A percentile compares a stretch with the other conserved stretches of the same genome.
These are phyloP conservation scores for Lanmaoa rubissima DNA, from an alignment of 768 basidiomycete genomes.

Conservation along the genomic window DNA sequence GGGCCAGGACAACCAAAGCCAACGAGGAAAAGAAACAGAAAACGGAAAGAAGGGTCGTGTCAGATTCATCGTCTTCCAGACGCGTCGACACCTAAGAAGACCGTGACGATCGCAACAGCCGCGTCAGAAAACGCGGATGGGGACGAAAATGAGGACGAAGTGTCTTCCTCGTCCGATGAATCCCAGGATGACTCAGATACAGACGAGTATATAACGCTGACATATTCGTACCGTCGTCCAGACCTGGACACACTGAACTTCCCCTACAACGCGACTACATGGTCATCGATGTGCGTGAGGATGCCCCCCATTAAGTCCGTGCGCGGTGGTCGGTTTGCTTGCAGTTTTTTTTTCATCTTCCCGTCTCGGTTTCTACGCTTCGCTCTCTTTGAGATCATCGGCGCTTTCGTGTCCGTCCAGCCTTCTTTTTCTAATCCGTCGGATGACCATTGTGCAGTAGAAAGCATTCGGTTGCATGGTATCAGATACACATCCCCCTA, in stretches of 20 bases:
- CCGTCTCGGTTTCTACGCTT: background rate
- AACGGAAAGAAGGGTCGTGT: slow-evolving; percentile 50
- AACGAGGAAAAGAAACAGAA: slow-evolving; percentile 49
- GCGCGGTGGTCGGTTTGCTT: background rate
- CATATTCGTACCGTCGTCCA: background rate
- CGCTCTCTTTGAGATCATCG: no score
- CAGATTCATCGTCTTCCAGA: slow-evolving; percentile 41
- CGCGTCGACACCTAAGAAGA: background rate
- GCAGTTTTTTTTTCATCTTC: background rate
- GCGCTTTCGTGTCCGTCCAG: background rate
- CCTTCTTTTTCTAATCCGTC: background rate
- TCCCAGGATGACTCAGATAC: slow-evolving; percentile 2
- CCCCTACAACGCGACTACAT: slow-evolving; percentile 18
- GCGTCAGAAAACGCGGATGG: background rate
- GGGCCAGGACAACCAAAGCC: slow-evolving; percentile 31
- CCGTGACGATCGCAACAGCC: slow-evolving; percentile 8
- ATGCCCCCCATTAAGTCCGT: background rate
- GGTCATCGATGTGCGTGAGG: no score
- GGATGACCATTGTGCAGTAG: background rate
- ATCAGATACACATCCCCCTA: background rate
- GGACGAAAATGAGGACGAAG: slow-evolving; percentile 8
- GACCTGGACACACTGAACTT: background rate
- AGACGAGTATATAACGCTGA: slow-evolving; percentile 8
- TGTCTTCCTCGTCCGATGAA: slow-evolving; percentile 19
- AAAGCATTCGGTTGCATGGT: background rate